Base-by-base conservation (phyloP, 2,329 filamentous ascomycete species). In the Aureobasidium sp. region DNA sequence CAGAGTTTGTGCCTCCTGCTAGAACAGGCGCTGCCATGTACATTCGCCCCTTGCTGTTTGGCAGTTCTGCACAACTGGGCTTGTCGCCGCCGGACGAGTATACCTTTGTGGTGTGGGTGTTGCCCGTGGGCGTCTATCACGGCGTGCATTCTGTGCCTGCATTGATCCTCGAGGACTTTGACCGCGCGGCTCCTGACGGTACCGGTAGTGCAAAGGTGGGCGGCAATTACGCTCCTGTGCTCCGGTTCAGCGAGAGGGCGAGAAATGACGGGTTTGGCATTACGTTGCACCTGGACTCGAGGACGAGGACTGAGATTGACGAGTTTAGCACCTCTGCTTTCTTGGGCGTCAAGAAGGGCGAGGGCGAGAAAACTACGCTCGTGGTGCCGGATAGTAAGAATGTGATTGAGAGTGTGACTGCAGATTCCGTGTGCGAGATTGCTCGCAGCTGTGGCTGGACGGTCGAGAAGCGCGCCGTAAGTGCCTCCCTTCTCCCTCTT, bases 241-340 rank as follows among this genome's bases (percentile, higher is more conserved):
- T 97, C 69, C 81, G 88, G 60, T 91, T 90, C 81, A 95, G 89
- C 70, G 91, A 95, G 68, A 86, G 83, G 69, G 93, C 94, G 0
- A 79, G 87, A 61, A 77, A 79, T 19, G 83, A 90, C 62, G 93
- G 93, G 33, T 97, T 83, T 70, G 92, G 90, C n/a, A 97, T 97
- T 69, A 97, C 93, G 1, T 79, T 97, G 69, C 93, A 97, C 73
- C 78, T 97, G 59, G 94, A 97, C 75, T 94, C 89, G 72, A 85
- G 86, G 69, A 89, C 84, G 10, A 83, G 92, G 67, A 87, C 84
- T 62, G 90, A 95, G 72, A 84, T 99, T 64, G 93, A 99, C 69
- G 93, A 99, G 79, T 99, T 97, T 72, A 94, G 88, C 66, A 97
- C 94, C 0, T 92, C 87, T 64, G 93, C 90, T 0, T 97, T 99